Base-by-base conservation (phyloP, 129 eudicot genomes). In the Flaveria brownii region DNA sequence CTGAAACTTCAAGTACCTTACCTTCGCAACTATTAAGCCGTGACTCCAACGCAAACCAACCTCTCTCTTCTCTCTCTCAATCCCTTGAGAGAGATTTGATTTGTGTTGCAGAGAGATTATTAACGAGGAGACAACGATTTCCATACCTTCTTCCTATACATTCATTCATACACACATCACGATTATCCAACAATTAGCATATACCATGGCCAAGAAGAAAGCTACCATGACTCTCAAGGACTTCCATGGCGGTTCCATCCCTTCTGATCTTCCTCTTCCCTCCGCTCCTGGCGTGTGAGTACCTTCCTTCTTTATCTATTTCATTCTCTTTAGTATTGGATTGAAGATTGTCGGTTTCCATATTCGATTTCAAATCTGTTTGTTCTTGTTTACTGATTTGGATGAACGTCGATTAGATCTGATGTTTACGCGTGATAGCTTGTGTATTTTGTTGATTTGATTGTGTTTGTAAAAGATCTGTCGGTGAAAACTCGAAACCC, bases 201-300 rank as follows among this genome's bases (percentile, higher is more conserved):
- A 42, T 41, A 69, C 66, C 78, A 92, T 92, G 98, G 80, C 98
- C 69, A 93, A 93, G 88, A 93, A 93, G 98, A 93, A 90, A 72
- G 97, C 95, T n/a, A 90, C 97, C 41, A 93, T 93, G 98, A 93
- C 96, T 61, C 88, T 93, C 30, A 93, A 93, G 36, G 98, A 93
- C 80, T 93, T 93, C 76, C 98, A 93, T 78, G 98, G 98, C 85
- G 98, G 98, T 72, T 88, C 92, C 8, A 93, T 93, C 77, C 98
- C 97, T 72, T 90, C 98, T 42, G 97, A 93, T 85, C 91, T 93
- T 20, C 88, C 91, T 57, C 93, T 93, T 45, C 98, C 98, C 26
- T 90, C 98, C 30, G 98, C 96, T 66, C 98, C 98, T 57, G 98
- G 98, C 84, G 90, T 86, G 98, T 93, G 15, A 81, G 89, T 86